Base-by-base conservation (phyloP, 2,329 filamentous ascomycete species). In the Venturia nashicola region DNA sequence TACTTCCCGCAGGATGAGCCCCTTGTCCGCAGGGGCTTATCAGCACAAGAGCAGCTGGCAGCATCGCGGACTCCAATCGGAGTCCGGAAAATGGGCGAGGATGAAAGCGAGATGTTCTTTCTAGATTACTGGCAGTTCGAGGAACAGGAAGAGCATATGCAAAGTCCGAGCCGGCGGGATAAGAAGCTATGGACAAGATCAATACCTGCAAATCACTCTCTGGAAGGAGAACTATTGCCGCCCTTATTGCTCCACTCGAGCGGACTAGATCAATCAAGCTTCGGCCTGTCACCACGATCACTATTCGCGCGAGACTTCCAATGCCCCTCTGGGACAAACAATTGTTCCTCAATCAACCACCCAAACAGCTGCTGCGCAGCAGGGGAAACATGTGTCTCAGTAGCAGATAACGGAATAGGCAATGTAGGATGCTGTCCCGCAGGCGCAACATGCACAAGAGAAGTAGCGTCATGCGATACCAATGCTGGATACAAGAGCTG, bases 401-500 rank as follows among this genome's bases (percentile, higher is more conserved):
- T 91, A 5, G 72, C 79, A 20, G 83, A 89, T 72, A 82, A 82
- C 6, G 82, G 81, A 0, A 77, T 86, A 36, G 87, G 87, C 8
- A 82, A 83, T 55, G 84, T 93, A 2, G 89, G 89, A 3, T 94
- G 90, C 74, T 94, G 90, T 74, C 87, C 87, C 0, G 71, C 77
- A 43, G 88, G 88, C 3, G 76, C 78, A 54, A 81, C 73, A 6
- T 93, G 89, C 72, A 81, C 80, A 3, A 86, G 87, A 11, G 76
- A 76, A 0, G 84, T 92, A 6, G 82, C 80, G 0, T 71, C 71
- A n/a, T 92, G 89, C 67, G 74, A 80, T 66, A 76, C 72, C 2
- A 78, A 79, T 2, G 76, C 78, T 4, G 86, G 82, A 48, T 85
- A 88, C 65, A 82, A 83, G 12, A 82, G 83, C 60, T 93, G 89